Evolutionary conservation across 1,284 basidiomycete species (phyloP), one percentile per base, ranked within the genome.

Genomic region (Microbotryum silenes-acaulis): DNA sequence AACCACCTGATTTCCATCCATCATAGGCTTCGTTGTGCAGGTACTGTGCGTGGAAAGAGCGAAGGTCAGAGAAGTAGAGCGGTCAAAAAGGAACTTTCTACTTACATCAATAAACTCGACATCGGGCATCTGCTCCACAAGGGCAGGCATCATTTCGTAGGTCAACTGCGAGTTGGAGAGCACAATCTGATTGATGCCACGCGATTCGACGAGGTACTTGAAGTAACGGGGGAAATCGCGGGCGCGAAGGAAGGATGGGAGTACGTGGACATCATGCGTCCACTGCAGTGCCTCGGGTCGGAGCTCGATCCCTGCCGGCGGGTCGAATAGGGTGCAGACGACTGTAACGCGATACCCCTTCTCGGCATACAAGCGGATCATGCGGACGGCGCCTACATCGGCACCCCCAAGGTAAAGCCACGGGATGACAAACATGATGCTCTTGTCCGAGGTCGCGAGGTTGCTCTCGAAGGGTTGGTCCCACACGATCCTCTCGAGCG

Each of bases 21-120:
- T 70, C 66, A 48, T 68, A 66, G 1, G 64, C 60, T 51, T 70
- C 68, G 57, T 68, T 68, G 56, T 70, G 66, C 16, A 70, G 64
- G 51, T 70, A 70, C 65, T 67, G 57, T 21, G n/a, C 14, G 37
- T 12, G 12, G 4, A 37, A 29, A 14, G 42, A 12, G 27, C 6
- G 4, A 52, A 16, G 6, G 2, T 50, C 48, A 50, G 48, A 12
- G 21, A 42, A 23, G 27, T 27, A 27, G 27, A 27, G 27, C 27
- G 27, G 27, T 27, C 27, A 27, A 27, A 6, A 6, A 1, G 27
- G 3, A 27, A 3, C 4, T 27, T 27, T 27, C 25, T 52, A 42
- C 54, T 51, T 52, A 67, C 65, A 42, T 70, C 68, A 52, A 70
- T 63, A 51, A 64, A 68, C 29, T 63, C 55, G 44, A 66, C 62